These are phyloP conservation scores for Gigaspora rosea DNA, from an alignment of 192 early-diverging fungal genomes.

Conservation along the genomic window DNA sequence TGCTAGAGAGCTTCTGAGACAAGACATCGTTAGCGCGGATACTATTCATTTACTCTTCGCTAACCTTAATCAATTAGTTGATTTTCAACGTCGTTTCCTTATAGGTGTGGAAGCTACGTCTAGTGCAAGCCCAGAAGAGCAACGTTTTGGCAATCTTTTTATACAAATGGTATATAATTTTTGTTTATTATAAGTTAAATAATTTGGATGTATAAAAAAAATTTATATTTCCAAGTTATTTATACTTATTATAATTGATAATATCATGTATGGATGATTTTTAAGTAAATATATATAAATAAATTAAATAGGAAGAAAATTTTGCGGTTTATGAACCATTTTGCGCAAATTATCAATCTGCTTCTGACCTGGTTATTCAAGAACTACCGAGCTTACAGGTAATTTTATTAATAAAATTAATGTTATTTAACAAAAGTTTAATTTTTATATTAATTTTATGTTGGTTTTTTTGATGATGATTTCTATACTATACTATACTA, in stretches of 20 bases:
- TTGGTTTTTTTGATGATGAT: too few relatives aligned
- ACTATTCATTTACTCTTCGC: conserved; percentile 84
- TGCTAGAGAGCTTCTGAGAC: conserved; percentile 67
- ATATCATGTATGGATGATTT: neutral
- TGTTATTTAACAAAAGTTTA: neutral
- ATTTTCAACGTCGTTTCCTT: conserved; percentile 95
- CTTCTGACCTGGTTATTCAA: conserved; percentile 68
- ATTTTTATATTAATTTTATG: neutral
- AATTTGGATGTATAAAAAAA: too few relatives aligned
- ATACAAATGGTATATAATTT: conserved; percentile 56
- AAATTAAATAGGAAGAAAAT: conserved; percentile 55
- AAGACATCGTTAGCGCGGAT: conserved; percentile 75
- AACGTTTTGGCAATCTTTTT: conserved; percentile 88
- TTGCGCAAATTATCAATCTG: conserved; percentile 86
- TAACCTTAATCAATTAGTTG: conserved; percentile 91
- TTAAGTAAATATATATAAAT: neutral
- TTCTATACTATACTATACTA: too few relatives aligned
- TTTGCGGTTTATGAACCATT: conserved; percentile 91
- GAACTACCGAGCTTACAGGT: conserved; percentile 66
- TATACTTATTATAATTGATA: neutral
- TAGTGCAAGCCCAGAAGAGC: conserved; percentile 70
- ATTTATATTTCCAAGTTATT: too few relatives aligned
- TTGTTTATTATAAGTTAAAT: too few relatives aligned
- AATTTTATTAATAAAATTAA: conserved; percentile 25
- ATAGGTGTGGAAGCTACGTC: conserved; percentile 84